These are phyloP conservation scores for Cynanchum wilfordii DNA, from an alignment of 257 asterid genomes.

Conservation along the genomic window DNA sequence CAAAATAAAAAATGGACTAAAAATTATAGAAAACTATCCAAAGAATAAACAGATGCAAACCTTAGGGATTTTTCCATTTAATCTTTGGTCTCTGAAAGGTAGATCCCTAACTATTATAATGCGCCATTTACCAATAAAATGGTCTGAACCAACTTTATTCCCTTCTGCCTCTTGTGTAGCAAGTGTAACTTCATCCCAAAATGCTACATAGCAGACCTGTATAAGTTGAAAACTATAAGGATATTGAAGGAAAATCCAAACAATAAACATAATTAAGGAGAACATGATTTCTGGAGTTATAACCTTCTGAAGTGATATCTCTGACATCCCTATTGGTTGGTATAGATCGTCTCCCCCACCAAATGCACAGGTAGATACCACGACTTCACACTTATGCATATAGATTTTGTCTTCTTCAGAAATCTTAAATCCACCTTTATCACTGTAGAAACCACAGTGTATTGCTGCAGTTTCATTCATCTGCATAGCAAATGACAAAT, in stretches of 20 bases:
- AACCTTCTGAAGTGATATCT: slow-evolving; percentile 39
- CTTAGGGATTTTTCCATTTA: slow-evolving; percentile 98
- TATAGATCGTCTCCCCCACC: slow-evolving; percentile 99
- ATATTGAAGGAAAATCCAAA: slow-evolving; percentile 4
- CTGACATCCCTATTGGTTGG: slow-evolving; percentile 77
- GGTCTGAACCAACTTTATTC: slow-evolving; percentile 50
- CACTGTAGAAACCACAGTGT: slow-evolving; percentile 78
- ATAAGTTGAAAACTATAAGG: slow-evolving; percentile 16
- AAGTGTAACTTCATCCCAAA: slow-evolving; percentile 94
- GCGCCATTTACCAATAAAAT: slow-evolving; percentile 86
- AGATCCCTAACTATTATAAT: slow-evolving; percentile 64
- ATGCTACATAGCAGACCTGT: slow-evolving; percentile 95
- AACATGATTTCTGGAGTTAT: background rate
- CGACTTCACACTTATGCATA: slow-evolving; percentile 74
- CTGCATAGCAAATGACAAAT: slow-evolving; percentile 23
- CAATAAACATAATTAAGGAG: background rate
- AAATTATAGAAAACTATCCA: background rate
- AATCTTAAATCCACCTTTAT: slow-evolving; percentile 78
- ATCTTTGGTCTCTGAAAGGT: slow-evolving; percentile 74
- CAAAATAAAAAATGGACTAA: background rate
- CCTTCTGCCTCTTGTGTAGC: slow-evolving; percentile 78
- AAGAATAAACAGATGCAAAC: slow-evolving; percentile 34
- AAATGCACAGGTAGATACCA: slow-evolving; percentile 97
- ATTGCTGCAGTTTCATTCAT: slow-evolving; percentile 45
- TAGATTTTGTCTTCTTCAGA: slow-evolving; percentile 69